Evolutionary conservation across 2,329 filamentous ascomycete genomes (phyloP), one percentile per base, ranked within the genome.

Genomic region (Talaromyces sp.): DNA sequence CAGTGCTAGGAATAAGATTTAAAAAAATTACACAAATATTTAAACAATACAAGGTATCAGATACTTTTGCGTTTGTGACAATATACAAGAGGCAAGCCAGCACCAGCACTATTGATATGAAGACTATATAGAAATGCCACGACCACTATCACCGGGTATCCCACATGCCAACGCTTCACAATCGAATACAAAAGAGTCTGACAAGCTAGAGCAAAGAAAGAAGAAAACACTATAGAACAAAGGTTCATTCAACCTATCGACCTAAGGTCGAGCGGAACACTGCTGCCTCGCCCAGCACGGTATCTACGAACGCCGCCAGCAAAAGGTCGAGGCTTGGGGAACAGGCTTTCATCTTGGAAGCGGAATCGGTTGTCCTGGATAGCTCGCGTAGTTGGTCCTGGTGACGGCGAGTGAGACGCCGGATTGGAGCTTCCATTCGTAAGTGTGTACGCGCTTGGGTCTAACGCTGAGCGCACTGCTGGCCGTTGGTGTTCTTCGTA

Each of bases 261-360:
- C 60, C 65, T 85, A 71, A 99, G 76, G 79, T 98, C 91, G 68
- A 98, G 79, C 31, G 95, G 95, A 66, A 98, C 93, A 79, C 90
- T 97, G 77, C 92, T 97, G 32, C 92, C 93, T 71, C 93, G 85
- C 9, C 95, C 95, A 38, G 95, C 95, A 64, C 93, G 83, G 75
- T 98, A 99, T 72, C 86, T 86, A 73, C 89, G 92, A 21, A 83
- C 78, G 3, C 85, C 86, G n/a, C 89, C 89, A 1, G 81, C 77
- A 70, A 96, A 97, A 1, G 89, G 86, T 69, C 93, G 83, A 24
- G 93, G 93, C 68, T 92, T 93, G 0, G 95, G 93, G 53, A 98
- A 82, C 67, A 90, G 82, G 38, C 82, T 84, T 68, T 97, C 93
- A 53, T 88, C 85, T 67, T 93, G 89, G 71, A 97, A 99, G 65